A percentile compares a stretch with the other conserved stretches of the same genome.
Evolutionary conservation across 2,329 filamentous ascomycete species (phyloP).

Genomic region (Drechslerella stenobrocha): DNA sequence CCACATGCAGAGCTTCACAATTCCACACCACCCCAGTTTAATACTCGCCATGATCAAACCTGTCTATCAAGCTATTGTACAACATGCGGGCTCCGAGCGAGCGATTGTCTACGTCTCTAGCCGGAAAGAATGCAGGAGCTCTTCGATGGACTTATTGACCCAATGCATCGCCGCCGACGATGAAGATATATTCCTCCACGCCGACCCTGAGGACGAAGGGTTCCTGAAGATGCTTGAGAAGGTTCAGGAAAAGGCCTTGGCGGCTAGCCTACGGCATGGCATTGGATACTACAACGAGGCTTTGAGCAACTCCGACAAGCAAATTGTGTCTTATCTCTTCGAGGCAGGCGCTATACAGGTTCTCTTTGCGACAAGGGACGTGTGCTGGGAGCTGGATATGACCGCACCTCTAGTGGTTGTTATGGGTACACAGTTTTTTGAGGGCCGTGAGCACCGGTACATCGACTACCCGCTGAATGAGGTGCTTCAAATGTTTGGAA

Average conservation of each 20-base stretch:
- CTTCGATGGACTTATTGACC: constrained; percentile 82
- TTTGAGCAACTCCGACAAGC: constrained; percentile 82
- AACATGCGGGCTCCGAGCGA: constrained; percentile 85
- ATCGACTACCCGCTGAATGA: constrained; percentile 94
- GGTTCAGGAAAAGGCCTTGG: constrained; percentile 81
- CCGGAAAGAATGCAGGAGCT: constrained; percentile 87
- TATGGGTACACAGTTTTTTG: constrained; percentile 98
- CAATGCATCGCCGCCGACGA: constrained; percentile 85
- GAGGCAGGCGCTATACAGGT: constrained; percentile 87
- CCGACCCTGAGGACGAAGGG: constrained; percentile 76
- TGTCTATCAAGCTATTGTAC: constrained; percentile 82
- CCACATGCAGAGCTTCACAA: constrained; percentile 91
- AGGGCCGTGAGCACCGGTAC: constrained; percentile 94
- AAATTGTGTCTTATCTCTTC: constrained; percentile 90
- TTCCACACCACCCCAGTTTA: constrained; percentile 93
- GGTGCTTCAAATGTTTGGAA: constrained; percentile 96
- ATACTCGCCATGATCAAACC: constrained; percentile 99
- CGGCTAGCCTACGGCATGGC: constrained; percentile 86
- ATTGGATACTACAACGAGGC: constrained; percentile 98
- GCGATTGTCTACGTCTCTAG: constrained; percentile 89
- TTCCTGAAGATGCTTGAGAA: constrained; percentile 71
- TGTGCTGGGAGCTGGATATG: constrained; percentile 91
- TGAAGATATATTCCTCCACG: constrained; percentile 89
- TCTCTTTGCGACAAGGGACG: constrained; percentile 78
- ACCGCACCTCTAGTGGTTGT: constrained; percentile 89